Evolutionary conservation across 2,329 filamentous ascomycete species (phyloP), one percentile per base, ranked within the genome.

Genomic region (Knufia petricola): DNA sequence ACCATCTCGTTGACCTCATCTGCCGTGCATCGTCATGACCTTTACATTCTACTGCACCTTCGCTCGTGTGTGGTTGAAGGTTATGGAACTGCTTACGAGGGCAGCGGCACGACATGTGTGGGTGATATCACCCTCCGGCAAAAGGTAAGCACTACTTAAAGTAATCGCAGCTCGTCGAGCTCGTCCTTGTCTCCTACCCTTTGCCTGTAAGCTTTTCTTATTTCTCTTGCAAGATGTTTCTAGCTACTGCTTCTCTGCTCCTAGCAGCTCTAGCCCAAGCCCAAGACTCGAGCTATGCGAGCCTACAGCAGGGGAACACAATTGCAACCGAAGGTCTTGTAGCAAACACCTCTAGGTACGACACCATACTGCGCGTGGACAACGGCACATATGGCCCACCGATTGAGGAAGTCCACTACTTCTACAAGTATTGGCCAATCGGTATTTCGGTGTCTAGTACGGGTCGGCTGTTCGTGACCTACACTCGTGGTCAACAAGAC

Each of bases 341-440:
- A 9, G 21, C 39, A 21, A 52, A 52, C 10, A 39, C 37, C 15
- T 49, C 51, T 9, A 41, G 49, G 13, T 53, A 39, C 28, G 42
- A 51, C n/a, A 54, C 52, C 9, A 44, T 49, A 15, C 50, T 74
- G 1, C 63, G 70, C 28, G 61, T 68, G 4, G 70, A 74, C 52
- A 69, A 68, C 47, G 71, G 71, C n/a, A 69, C 66, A 2, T 72
- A 71, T 40, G 70, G 71, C 2, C 70, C 70, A 1, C 53, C 61
- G 1, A 59, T 75, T 2, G 72, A 75, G 53, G 70, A 74, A 52
- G 66, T 68, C 31, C 69, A 74, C 54, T 74, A 72, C 55, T 74
- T 66, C 56, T 70, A 70, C 49, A 65, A 67, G 23, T 66, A 71
- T 55, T 71, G 66, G 69, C 69, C 69, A 1, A 70, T 70, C 19